Conservation (phyloP, 805 yeast genomes). For the Grigorovia jiainica region DNA sequence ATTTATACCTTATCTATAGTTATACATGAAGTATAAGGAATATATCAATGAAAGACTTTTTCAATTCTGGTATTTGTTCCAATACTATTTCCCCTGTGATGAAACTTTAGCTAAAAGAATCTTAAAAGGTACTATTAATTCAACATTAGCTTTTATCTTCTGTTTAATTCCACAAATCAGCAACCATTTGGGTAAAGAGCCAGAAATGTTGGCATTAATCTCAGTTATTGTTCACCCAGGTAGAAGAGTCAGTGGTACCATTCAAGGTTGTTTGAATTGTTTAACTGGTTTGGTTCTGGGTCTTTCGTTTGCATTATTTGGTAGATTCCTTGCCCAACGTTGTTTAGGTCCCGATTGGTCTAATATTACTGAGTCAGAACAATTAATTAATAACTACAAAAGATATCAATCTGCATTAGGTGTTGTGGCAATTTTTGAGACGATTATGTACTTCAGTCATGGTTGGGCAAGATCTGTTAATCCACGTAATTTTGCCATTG, state of each 20-base stretch:
- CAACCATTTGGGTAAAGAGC: slow-evolving; percentile 31
- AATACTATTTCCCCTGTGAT: slow-evolving; percentile 27
- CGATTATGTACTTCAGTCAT: slow-evolving; percentile 37
- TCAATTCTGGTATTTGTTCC: no score
- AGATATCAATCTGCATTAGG: slow-evolving; percentile 34
- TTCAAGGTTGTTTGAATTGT: slow-evolving; percentile 35
- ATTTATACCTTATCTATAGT: no score
- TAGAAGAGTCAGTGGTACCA: slow-evolving; percentile 38
- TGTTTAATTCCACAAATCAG: slow-evolving; percentile 32
- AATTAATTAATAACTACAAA: slow-evolving; percentile 22
- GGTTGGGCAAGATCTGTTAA: slow-evolving; percentile 42
- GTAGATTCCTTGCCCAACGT: slow-evolving; percentile 33
- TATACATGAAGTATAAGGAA: no score
- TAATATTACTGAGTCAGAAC: slow-evolving; percentile 24
- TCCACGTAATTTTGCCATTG: slow-evolving; percentile 38
- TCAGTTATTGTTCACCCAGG: slow-evolving; percentile 44
- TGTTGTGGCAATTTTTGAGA: slow-evolving; percentile 36
- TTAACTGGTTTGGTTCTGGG: slow-evolving; percentile 35
- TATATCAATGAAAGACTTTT: no score
- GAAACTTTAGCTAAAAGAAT: slow-evolving; percentile 31
- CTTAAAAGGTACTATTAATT: slow-evolving; percentile 30
- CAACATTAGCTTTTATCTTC: slow-evolving; percentile 36
- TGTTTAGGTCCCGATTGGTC: slow-evolving; percentile 28
- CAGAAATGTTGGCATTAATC: slow-evolving; percentile 37
- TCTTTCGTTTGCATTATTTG: slow-evolving; percentile 33